Conservation (phyloP, 495 filamentous ascomycete genomes). For the Aspergillus panamensis region DNA sequence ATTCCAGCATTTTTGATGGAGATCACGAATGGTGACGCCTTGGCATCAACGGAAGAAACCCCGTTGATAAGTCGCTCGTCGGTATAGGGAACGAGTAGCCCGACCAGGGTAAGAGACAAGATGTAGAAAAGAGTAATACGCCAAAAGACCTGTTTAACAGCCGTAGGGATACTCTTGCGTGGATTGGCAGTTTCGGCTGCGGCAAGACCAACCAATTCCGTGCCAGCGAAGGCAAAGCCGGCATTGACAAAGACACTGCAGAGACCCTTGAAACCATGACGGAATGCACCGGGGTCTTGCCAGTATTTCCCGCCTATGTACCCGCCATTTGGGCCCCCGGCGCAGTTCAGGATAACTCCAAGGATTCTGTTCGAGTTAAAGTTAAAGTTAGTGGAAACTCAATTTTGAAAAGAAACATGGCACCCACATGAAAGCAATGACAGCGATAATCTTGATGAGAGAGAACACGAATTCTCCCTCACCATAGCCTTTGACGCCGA, state of each 20-base stretch:
- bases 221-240: slow-evolving; percentile 88
- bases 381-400: slow-evolving; percentile 18
- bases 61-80: slow-evolving; percentile 57
- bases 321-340: slow-evolving; percentile 67
- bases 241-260: slow-evolving; percentile 93
- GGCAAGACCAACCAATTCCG: slow-evolving; percentile 88
- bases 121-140: slow-evolving; percentile 87
- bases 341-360: slow-evolving; percentile 73
- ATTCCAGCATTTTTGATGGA: slow-evolving; percentile 80
- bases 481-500: slow-evolving; percentile 83
- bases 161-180: slow-evolving; percentile 78
- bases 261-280: slow-evolving; percentile 90
- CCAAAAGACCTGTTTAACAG: slow-evolving; percentile 95
- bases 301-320: slow-evolving; percentile 87
- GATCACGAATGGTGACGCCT: slow-evolving; percentile 86
- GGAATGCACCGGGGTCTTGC: slow-evolving; percentile 81
- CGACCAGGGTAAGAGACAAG: slow-evolving; percentile 68
- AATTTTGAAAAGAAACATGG: neutral
- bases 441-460: slow-evolving; percentile 78
- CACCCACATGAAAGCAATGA: slow-evolving; percentile 80
- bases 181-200: slow-evolving; percentile 87
- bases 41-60: slow-evolving; percentile 56
- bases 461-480: slow-evolving; percentile 91
- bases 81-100: slow-evolving; percentile 69
- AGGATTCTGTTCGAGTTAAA: slow-evolving; percentile 52